Evolutionary conservation across 257 asterid genomes (phyloP).

Genomic region (Thymus mandschuricus): DNA sequence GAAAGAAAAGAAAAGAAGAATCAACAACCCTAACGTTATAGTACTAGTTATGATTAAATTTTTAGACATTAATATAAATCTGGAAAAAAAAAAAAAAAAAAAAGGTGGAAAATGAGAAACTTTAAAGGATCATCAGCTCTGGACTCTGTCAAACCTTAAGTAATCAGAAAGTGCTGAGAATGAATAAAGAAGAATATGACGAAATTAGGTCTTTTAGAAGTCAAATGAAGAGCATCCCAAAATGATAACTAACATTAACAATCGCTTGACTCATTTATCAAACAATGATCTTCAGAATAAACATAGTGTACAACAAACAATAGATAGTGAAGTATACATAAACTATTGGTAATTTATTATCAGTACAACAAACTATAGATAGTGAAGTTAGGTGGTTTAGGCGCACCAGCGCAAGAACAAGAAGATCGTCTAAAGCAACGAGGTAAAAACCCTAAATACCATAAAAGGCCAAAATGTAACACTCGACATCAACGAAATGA

Average conservation of each 20-base stretch:
- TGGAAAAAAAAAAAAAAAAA: neutral
- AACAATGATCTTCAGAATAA: constrained; percentile 3
- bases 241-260: neutral
- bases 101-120: neutral
- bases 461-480: constrained; percentile 7
- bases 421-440: neutral
- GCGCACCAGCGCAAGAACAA: neutral
- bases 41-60: neutral
- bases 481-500: neutral
- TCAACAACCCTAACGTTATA: neutral
- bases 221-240: constrained; percentile 5
- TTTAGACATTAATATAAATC: neutral
- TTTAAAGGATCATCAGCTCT: neutral
- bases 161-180: neutral
- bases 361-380: neutral
- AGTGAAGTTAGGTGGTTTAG: neutral
- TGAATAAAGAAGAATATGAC: constrained; percentile 8
- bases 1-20: no score
- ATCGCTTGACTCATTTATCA: constrained; percentile 16
- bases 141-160: neutral
- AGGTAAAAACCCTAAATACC: constrained; percentile 39
- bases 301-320: neutral
- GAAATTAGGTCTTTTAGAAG: neutral
- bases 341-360: no score
- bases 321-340: neutral